Evolutionary conservation across 2,329 filamentous ascomycete genomes (phyloP).

Genomic region (Capronia americana): DNA sequence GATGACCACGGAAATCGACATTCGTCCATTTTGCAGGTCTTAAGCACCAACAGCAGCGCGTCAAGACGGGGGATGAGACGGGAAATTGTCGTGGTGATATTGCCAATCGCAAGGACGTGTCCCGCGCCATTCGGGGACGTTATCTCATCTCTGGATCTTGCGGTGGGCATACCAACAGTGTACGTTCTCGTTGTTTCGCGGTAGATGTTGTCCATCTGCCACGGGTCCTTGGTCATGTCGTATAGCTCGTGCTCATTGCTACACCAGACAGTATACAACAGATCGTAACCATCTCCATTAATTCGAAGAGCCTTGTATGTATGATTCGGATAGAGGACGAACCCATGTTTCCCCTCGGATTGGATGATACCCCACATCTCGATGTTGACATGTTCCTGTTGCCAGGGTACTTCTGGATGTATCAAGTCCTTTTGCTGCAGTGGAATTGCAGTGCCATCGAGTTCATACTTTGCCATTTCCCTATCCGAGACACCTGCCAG

Average conservation of each 20-base stretch:
- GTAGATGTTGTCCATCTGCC: constrained; percentile 47
- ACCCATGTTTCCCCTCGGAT: constrained; percentile 43
- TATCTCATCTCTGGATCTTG: background rate
- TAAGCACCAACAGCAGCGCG: constrained; percentile 48
- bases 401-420: constrained; percentile 40
- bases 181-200: background rate
- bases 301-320: constrained; percentile 51
- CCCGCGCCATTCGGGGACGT: background rate
- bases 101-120: background rate
- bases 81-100: constrained; percentile 36
- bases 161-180: background rate
- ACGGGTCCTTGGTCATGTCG: constrained; percentile 47
- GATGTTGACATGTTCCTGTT: constrained; percentile 64
- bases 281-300: constrained; percentile 45
- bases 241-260: constrained; percentile 51
- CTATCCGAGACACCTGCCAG: constrained; percentile 22
- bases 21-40: constrained; percentile 47
- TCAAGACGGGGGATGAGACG: constrained; percentile 43
- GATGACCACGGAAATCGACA: constrained; percentile 49
- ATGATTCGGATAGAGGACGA: constrained; percentile 32
- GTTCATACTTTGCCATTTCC: constrained; percentile 51
- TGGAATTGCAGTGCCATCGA: constrained; percentile 64
- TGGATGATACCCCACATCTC: constrained; percentile 61
- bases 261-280: constrained; percentile 53
- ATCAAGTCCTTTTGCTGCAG: constrained; percentile 33